phyloP scores from a whole-genome alignment of 176 grass and related monocot species.

The Aegilops sharonensis region DNA sequence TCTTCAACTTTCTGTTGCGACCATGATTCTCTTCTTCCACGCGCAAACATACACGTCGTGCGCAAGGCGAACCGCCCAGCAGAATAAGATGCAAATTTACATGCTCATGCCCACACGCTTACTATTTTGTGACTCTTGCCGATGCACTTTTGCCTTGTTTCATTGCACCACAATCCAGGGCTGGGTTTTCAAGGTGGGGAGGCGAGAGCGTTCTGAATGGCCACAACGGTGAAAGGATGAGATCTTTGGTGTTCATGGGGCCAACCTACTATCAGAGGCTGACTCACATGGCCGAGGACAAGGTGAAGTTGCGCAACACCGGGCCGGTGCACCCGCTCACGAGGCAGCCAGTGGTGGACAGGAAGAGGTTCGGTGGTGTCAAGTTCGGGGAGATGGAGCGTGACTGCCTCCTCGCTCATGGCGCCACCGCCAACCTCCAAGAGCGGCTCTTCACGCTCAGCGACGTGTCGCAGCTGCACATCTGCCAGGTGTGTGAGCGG shows the following conservation, averaged over 20 bases:
- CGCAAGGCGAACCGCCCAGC: neutral
- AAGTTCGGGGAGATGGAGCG: constrained; percentile 97
- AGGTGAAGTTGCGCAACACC: constrained; percentile 94
- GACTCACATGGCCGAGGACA: constrained; percentile 90
- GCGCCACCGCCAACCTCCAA: constrained; percentile 75
- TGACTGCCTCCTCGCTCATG: constrained; percentile 84
- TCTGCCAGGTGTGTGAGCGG: constrained; percentile 64
- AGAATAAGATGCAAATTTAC: neutral
- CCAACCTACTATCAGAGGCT: constrained; percentile 90
- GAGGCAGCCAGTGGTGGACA: constrained; percentile 76
- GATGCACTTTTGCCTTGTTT: neutral
- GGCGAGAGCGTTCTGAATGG: constrained; percentile 81
- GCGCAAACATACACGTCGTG: neutral
- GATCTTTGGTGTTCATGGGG: constrained; percentile 79
- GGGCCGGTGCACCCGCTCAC: constrained; percentile 90
- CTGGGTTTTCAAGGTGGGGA: constrained; percentile 85
- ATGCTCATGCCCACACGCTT: neutral
- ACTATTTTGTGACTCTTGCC: neutral
- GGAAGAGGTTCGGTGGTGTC: constrained; percentile 81
- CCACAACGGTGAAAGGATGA: constrained; percentile 73
- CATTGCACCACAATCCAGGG: constrained; percentile 33
- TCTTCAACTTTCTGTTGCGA: neutral
- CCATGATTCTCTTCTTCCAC: neutral
- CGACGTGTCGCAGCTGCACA: constrained; percentile 74
- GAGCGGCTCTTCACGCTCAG: constrained; percentile 83